Evolutionary conservation across 2,329 filamentous ascomycete species (phyloP).

Genomic region (Arthrobotrys megalospora): DNA sequence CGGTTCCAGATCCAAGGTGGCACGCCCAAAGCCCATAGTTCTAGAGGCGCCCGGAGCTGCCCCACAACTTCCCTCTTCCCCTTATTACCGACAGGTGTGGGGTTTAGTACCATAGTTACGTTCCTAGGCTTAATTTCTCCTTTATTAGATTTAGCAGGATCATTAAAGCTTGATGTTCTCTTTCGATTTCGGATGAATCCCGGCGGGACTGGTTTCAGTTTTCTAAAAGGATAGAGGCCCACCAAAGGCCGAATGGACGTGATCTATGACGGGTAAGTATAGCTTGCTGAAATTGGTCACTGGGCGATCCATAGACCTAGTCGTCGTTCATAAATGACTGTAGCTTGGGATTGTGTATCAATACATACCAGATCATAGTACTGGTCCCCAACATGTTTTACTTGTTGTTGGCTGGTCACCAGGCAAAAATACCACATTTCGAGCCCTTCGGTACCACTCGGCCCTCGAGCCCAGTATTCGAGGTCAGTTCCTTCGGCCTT

Average conservation of each 20-base stretch:
- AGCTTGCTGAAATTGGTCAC: no score
- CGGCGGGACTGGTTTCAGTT: background rate
- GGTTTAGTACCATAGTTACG: background rate
- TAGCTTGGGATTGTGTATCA: no score
- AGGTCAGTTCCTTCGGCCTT: background rate
- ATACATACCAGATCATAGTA: background rate
- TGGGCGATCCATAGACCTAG: no score
- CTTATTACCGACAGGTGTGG: no score
- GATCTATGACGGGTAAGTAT: background rate
- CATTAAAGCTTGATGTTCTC: background rate
- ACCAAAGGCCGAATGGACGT: background rate
- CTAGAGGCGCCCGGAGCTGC: background rate
- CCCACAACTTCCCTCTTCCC: background rate
- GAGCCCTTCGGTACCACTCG: background rate
- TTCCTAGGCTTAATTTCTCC: background rate
- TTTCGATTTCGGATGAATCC: constrained; percentile 10
- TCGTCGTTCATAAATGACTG: no score
- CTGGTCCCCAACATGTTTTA: no score
- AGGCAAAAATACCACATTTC: constrained; percentile 7
- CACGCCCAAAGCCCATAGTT: background rate
- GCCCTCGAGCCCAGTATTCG: background rate
- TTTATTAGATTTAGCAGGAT: no score
- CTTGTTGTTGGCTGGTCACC: background rate
- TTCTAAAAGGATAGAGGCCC: background rate
- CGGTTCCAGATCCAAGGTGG: background rate